These are phyloP conservation scores for Penicillium antarcticum DNA, from an alignment of 495 filamentous ascomycete species.

Conservation along the genomic window DNA sequence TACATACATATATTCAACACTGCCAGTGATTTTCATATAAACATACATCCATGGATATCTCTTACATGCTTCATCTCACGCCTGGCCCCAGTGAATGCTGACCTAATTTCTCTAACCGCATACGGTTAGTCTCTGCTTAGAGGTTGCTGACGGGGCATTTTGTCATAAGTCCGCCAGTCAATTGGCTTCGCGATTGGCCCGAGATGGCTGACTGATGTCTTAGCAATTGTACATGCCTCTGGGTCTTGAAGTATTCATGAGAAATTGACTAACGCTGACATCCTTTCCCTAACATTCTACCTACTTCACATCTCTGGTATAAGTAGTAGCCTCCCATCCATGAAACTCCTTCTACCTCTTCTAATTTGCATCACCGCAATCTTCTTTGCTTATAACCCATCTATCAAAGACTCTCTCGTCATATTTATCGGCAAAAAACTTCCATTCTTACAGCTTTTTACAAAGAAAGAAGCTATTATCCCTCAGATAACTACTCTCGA, in stretches of 20 bases:
- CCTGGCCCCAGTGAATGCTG: not conserved
- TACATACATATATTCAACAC: too few relatives aligned
- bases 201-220: conserved; percentile 27
- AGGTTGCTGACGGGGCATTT: conserved; percentile 30
- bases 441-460: not conserved
- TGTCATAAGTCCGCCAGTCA: conserved; percentile 14
- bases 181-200: conserved; percentile 1
- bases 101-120: not conserved
- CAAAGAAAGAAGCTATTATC: conserved; percentile 13
- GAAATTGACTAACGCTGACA: conserved; percentile 26
- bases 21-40: too few relatives aligned
- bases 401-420: conserved; percentile 16
- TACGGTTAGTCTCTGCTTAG: conserved; percentile 8
- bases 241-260: conserved; percentile 6
- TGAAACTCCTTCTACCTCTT: conserved; percentile 43
- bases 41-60: too few relatives aligned
- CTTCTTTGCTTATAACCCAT: conserved; percentile 24
- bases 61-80: too few relatives aligned
- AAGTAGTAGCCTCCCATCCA: conserved; percentile 32
- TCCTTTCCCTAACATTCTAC: conserved; percentile 14
- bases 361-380: conserved; percentile 44
- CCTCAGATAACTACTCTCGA: conserved; percentile 1
- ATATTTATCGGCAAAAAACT: conserved; percentile 1
- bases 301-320: conserved; percentile 26
- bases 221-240: conserved; percentile 12